These are phyloP conservation scores for Saccharomyces paradoxus DNA, from an alignment of 805 yeast species.

Conservation along the genomic window DNA sequence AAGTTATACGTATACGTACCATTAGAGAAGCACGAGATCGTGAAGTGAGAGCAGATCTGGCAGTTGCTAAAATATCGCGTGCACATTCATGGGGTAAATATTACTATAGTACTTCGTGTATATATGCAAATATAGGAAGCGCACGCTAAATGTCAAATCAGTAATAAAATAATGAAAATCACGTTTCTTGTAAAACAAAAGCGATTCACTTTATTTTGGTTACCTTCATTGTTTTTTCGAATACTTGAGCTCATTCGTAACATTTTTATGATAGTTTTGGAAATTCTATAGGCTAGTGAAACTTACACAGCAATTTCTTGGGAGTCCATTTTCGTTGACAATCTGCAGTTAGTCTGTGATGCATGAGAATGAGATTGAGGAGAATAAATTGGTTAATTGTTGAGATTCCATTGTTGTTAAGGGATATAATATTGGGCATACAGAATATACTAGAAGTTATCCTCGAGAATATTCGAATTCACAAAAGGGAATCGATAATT, in stretches of 20 bases:
- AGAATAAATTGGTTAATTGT: too few species aligned
- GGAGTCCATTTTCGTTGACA: background rate
- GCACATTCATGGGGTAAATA: background rate
- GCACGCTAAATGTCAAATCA: background rate
- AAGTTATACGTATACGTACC: slow-evolving; percentile 7
- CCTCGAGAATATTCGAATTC: too few species aligned
- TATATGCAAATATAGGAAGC: background rate
- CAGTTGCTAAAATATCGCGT: background rate
- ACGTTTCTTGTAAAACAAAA: background rate
- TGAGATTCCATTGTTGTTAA: background rate
- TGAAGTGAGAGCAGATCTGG: background rate
- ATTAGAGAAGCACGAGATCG: background rate
- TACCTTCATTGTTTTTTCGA: background rate
- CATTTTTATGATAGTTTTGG: background rate
- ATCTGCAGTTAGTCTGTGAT: background rate
- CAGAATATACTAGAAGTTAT: too few species aligned
- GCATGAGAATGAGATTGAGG: too few species aligned
- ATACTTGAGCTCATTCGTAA: background rate
- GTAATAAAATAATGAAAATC: background rate
- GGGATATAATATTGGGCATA: too few species aligned
- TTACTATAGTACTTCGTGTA: background rate
- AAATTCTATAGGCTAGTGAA: background rate
- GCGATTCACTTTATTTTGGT: background rate
- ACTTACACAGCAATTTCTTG: background rate
- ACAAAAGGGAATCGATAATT: too few species aligned